A percentile compares a stretch with the other conserved stretches of the same genome.
Evolutionary conservation across 2,329 filamentous ascomycete genomes (phyloP).

Genomic region (Fusarium ramigenum): DNA sequence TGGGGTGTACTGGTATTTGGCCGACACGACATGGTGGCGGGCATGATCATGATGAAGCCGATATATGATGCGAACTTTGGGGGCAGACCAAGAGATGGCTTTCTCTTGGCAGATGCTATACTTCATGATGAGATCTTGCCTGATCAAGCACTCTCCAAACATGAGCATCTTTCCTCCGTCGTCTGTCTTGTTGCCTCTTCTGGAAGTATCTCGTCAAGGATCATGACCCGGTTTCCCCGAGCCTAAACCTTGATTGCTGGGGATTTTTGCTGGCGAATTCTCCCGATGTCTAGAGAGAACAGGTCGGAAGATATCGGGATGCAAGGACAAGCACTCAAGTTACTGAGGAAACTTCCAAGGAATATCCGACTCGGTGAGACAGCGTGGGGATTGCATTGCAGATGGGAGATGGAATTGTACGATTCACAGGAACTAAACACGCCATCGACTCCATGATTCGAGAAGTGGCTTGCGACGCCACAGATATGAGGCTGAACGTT

Average conservation of each 20-base stretch:
- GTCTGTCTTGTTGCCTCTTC: conserved; percentile 19
- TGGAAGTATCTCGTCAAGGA: conserved; percentile 7
- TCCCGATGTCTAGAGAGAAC: background rate
- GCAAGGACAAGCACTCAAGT: background rate
- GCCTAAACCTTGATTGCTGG: conserved; percentile 8
- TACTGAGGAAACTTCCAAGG: conserved; percentile 5
- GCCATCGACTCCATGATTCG: conserved; percentile 30
- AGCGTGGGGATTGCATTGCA: conserved; percentile 22
- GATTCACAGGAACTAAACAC: conserved; percentile 33
- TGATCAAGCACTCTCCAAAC: background rate
- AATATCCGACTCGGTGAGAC: conserved; percentile 23
- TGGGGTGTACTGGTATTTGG: conserved; percentile 29
- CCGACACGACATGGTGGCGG: conserved; percentile 40
- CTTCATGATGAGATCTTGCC: conserved; percentile 10
- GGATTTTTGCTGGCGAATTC: conserved; percentile 5
- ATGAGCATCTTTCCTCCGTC: background rate
- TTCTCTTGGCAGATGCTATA: background rate
- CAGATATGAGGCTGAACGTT: background rate
- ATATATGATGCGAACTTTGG: conserved; percentile 8
- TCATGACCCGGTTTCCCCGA: conserved; percentile 25
- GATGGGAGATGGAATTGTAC: conserved; percentile 31
- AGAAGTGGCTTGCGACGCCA: conserved; percentile 4
- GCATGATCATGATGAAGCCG: conserved; percentile 20
- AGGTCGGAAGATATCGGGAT: conserved; percentile 20
- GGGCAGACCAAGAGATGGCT: background rate